Evolutionary conservation across 2,329 filamentous ascomycete species (phyloP), one percentile per base, ranked within the genome.

Genomic region (Ophiostoma piceae): DNA sequence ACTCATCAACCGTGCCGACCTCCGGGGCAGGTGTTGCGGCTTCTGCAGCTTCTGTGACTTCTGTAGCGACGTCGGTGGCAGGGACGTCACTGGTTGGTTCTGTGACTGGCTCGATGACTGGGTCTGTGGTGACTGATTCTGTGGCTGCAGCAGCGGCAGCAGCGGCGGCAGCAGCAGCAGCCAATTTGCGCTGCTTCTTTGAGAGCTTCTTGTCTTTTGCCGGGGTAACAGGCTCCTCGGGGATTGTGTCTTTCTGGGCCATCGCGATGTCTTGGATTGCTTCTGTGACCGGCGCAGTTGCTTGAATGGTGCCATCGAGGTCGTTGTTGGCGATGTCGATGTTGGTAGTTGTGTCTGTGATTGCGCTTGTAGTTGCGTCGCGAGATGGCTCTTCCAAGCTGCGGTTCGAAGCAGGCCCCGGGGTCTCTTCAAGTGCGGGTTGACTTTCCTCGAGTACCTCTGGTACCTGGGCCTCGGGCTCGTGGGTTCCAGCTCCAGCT

Each of bases 131-230:
- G 41, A 39, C 39, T 68, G 67, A 3, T 19, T 65, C 26, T 16
- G 41, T 19, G 14, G 8, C 11, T 16, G 51, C 22, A 29, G 57
- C 57, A 19, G 57, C 67, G 14, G 26, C 66, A 29, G 41, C 70
- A 65, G 57, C 70, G 60, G 70, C 43, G 62, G 66, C 68, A 60
- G 70, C 70, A 66, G 70, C 70, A 32, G 70, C 70, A 68, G 67
- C 70, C 66, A 71, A 62, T 57, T 67, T 71, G 70, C 68, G 68
- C 54, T 71, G 70, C 64, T 71, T 71, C 68, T 71, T 71, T 19
- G 68, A 64, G 9, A 71, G 70, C 43, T 71, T 71, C 66, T 71
- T 71, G 66, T 60, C 70, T 11, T 39, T n/a, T 39, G 60, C 9
- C 62, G 62, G 19, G 32, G 62, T 2, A 22, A 19, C 16, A 39